A percentile compares a stretch with the other conserved stretches of the same genome.
Evolutionary conservation across 176 grass and related monocot genomes (phyloP).

Genomic region (Carex myosuroides): DNA sequence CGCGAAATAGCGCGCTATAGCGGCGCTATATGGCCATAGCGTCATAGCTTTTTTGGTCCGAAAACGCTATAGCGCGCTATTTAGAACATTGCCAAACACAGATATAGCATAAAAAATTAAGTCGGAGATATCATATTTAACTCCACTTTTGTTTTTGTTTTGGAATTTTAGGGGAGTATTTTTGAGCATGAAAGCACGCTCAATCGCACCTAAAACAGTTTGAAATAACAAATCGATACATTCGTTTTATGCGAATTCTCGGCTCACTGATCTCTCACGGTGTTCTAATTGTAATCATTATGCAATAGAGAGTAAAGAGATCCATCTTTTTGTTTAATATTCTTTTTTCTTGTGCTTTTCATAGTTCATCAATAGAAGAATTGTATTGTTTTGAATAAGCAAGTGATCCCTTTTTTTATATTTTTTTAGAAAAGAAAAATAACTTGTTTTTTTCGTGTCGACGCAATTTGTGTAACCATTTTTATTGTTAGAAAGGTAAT

Average conservation of each 20-base stretch:
- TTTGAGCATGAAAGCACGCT: slow-evolving; percentile 75
- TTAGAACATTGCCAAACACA: too few species aligned
- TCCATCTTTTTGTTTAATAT: not conserved
- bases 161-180: slow-evolving; percentile 56
- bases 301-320: slow-evolving; percentile 13
- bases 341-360: slow-evolving; percentile 14
- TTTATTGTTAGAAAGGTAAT: too few species aligned
- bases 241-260: not conserved
- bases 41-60: too few species aligned
- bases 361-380: not conserved
- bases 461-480: not conserved
- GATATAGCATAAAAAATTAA: not conserved
- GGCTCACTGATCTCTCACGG: not conserved
- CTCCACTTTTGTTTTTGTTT: slow-evolving; percentile 1
- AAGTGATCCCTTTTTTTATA: not conserved
- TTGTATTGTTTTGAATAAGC: slow-evolving; percentile 1
- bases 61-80: too few species aligned
- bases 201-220: slow-evolving; percentile 49
- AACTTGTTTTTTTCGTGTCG: not conserved
- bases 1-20: too few species aligned
- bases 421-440: not conserved
- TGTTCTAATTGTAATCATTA: slow-evolving; percentile 10
- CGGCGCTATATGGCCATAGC: too few species aligned
- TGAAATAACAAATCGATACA: slow-evolving; percentile 12
- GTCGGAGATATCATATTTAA: not conserved